Base-by-base conservation (phyloP, 257 asterid species). In the Coffea eugenioides region DNA sequence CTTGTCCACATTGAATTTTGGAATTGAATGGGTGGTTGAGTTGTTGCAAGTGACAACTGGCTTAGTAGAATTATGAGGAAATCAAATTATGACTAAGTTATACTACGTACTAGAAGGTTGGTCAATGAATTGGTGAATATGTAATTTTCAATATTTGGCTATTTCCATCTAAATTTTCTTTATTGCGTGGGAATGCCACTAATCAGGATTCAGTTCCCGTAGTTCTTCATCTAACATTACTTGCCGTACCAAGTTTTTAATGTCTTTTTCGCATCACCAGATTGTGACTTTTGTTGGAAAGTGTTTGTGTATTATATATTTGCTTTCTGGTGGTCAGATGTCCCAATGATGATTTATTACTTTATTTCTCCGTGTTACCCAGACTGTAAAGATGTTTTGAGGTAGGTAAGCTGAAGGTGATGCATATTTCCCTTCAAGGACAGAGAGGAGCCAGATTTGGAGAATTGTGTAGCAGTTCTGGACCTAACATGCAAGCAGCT, bases 401-500 rank as follows among this genome's bases (percentile, higher is more conserved):
- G 39, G 65, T 31, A 4, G 31, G 15, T 64, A 76, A 31, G 57
- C 48, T 76, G 73, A 65, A 48, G 15, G 49, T 20, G 3, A 13
- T 59, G 20, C 62, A 13, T 12, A 72, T 56, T 48, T 72, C 21
- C 43, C 34, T 27, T 25, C n/a, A 14, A 72, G 20, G 72, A 57
- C 34, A n/a, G 6, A 54, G 54, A 48, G 54, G 71, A 6, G 21
- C 62, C 54, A 11, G 14, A 72, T 23, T 76, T 67, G 31, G 25
- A 27, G 39, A 61, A 39, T 16, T 0, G 25, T 75, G 18, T 56
- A 39, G 65, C 71, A 25, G 51, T 23, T 49, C 10, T 15, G 54
- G 52, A 18, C 49, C 62, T 46, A 65, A 43, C 84, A 92, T 94
- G 97, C 90, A 87, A 80, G 86, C 88, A 77, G 85, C 94, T 76